phyloP scores from a whole-genome alignment of 148 eudicot genomes.

The Nepenthes gracilis region DNA sequence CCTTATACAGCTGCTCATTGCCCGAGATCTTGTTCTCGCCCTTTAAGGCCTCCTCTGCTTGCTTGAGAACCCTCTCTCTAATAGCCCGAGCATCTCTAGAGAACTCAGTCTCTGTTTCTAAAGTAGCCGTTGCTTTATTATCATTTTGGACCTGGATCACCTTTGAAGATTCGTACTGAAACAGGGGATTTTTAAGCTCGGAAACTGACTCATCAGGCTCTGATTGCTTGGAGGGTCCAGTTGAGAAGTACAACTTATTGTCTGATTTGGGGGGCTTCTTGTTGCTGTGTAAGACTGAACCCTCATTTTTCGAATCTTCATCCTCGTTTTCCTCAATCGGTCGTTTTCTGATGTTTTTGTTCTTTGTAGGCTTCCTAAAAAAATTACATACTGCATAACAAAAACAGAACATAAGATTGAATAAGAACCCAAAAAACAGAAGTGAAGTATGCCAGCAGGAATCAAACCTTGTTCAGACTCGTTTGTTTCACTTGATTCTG shows the following conservation, averaged over 20 bases:
- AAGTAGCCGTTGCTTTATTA: conserved; percentile 78
- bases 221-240: conserved; percentile 33
- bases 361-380: conserved; percentile 66
- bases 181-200: conserved; percentile 25
- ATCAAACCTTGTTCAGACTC: too few species aligned
- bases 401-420: background rate
- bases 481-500: too few species aligned
- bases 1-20: conserved; percentile 70
- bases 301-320: conserved; percentile 19
- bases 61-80: conserved; percentile 73
- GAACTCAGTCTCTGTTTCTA: conserved; percentile 88
- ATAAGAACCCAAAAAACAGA: too few species aligned
- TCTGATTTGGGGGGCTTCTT: conserved; percentile 37
- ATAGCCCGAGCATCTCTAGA: conserved; percentile 75
- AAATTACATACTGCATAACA: conserved; percentile 55
- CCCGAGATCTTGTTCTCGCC: conserved; percentile 42
- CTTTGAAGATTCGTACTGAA: conserved; percentile 76
- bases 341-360: conserved; percentile 71
- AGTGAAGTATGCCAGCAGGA: too few species aligned
- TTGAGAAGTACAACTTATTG: conserved; percentile 55
- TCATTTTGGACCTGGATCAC: conserved; percentile 78
- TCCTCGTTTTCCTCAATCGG: conserved; percentile 19
- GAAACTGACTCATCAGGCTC: conserved; percentile 21
- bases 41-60: conserved; percentile 66
- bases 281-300: conserved; percentile 21